Base-by-base conservation (phyloP, 805 yeast genomes). In the Zygoascus biomembranicola region DNA sequence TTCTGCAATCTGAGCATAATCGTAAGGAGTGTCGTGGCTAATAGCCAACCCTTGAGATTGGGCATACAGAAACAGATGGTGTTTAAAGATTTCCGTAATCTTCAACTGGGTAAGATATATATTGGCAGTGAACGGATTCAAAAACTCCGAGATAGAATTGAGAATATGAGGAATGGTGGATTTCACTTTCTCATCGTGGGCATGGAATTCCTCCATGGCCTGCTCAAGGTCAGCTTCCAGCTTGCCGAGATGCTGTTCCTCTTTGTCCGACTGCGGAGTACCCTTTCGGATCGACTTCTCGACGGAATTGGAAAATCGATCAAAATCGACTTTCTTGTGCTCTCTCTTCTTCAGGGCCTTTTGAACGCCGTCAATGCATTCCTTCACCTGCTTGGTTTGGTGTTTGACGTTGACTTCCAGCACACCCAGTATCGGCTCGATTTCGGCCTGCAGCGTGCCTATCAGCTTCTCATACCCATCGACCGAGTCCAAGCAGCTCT, bases 271-370 rank as follows among this genome's bases (percentile, higher is more conserved):
- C 41, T 57, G 52, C 16, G 42, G 49, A 26, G 57, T 52, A 18
- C 6, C 20, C 58, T 68, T 67, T 46, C 59, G 55, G 45, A 55
- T 49, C 52, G 61, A 55, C 55, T 65, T 67, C 37, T 67, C 70
- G 16, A 67, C 63, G 14, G 62, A 43, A 50, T 68, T 66, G 18
- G 63, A 55, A 47, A 53, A 58, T 9, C 73, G 61, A 55, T 69
- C 73, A 55, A 59, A 70, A 58, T 69, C 73, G 32, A 68, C 56
- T 61, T 70, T 69, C 58, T 69, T 69, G 59, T 68, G 72, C 31
- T 64, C 68, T 1, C 72, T 62, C 52, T 69, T 69, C 52, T 59
- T 66, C 35, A 69, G 60, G 3, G 67, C 62, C 55, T 67, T 66
- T 45, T 60, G 61, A 13, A 68, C 66, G 3, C 59, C 53, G 13